Evolutionary conservation across 352 stramenopile species (phyloP).

Genomic region (Phytopythium kandeliae): DNA sequence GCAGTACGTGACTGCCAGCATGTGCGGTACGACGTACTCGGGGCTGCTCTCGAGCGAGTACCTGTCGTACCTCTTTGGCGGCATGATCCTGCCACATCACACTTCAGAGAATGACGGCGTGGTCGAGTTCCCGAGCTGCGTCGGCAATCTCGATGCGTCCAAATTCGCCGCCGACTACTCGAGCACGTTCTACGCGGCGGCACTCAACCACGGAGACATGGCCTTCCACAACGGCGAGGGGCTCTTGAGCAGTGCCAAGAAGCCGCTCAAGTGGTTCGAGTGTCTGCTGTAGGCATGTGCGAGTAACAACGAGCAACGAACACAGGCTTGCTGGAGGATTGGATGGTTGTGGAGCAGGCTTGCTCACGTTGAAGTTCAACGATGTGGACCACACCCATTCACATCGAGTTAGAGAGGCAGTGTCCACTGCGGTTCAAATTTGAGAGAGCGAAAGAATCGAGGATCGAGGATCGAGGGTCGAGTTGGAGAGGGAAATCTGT

Average conservation of each 20-base stretch:
- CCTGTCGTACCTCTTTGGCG: constrained; percentile 19
- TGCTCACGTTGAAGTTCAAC: no score
- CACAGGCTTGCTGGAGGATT: no score
- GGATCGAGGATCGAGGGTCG: no score
- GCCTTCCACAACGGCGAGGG: constrained; percentile 54
- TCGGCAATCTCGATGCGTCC: constrained; percentile 23
- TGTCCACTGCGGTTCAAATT: no score
- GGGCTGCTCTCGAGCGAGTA: constrained; percentile 36
- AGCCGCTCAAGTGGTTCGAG: constrained; percentile 62
- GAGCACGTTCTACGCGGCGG: constrained; percentile 44
- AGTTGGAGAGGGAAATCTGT: no score
- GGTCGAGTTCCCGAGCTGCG: constrained; percentile 59
- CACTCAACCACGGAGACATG: constrained; percentile 52
- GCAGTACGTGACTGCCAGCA: constrained; percentile 27
- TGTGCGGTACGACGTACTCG: constrained; percentile 37
- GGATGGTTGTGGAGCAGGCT: no score
- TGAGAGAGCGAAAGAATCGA: no score
- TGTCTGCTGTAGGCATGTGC: constrained; percentile 37
- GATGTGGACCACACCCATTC: no score
- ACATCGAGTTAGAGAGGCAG: no score
- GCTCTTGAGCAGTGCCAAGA: constrained; percentile 37
- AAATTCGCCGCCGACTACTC: constrained; percentile 28
- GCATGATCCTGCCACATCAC: constrained; percentile 32
- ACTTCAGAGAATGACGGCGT: constrained; percentile 50
- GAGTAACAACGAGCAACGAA: no score